phyloP scores from a whole-genome alignment of 352 stramenopile genomes.

The Phytophthora colocasiae region DNA sequence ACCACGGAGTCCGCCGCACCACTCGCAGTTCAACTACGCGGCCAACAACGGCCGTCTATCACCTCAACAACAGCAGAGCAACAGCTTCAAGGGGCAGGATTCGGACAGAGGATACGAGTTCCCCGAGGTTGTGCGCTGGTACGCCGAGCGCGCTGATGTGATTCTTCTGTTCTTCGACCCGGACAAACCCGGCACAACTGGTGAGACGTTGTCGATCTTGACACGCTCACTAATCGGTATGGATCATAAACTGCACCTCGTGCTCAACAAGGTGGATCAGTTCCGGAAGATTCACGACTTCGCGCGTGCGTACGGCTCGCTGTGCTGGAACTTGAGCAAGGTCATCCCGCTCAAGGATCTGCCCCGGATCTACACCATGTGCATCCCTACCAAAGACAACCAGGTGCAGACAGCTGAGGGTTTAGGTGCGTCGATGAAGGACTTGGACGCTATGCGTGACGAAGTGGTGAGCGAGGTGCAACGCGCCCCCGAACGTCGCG shows the following conservation, averaged over 20 bases:
- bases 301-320: constrained; percentile 97
- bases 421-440: constrained; percentile 86
- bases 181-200: constrained; percentile 99
- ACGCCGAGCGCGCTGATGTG: constrained; percentile 98
- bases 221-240: constrained; percentile 97
- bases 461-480: constrained; percentile 98
- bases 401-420: constrained; percentile 56
- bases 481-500: constrained; percentile 96
- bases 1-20: constrained; percentile 77
- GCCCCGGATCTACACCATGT: constrained; percentile 99
- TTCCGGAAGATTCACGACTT: constrained; percentile 99
- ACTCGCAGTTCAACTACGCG: constrained; percentile 60
- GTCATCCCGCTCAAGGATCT: constrained; percentile 99
- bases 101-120: constrained; percentile 98
- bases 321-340: constrained; percentile 99
- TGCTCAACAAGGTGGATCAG: constrained; percentile 99
- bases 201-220: constrained; percentile 98
- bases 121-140: constrained; percentile 97
- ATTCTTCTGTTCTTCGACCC: constrained; percentile 99
- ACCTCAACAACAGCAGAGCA: constrained; percentile 41
- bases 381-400: constrained; percentile 91
- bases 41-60: constrained; percentile 32
- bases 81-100: constrained; percentile 48
- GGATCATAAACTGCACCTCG: constrained; percentile 99
- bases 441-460: constrained; percentile 96